Evolutionary conservation across 768 basidiomycete species (phyloP), one percentile per base, ranked within the genome.

Genomic region (Russula emetica): DNA sequence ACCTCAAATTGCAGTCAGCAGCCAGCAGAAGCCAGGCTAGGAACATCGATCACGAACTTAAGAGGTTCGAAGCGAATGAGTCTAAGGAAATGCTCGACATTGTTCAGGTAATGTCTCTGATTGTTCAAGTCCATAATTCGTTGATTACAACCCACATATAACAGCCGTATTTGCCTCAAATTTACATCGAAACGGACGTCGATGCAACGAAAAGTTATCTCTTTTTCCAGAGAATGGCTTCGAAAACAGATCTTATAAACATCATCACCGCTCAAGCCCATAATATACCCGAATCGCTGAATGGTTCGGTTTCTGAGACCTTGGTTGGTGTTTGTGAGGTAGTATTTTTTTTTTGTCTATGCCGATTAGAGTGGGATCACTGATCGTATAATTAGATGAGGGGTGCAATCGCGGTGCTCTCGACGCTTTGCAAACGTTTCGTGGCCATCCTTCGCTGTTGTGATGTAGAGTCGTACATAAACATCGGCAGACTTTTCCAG

Each of bases 251-350:
- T 67, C 80, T 97, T 49, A 86, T 98, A 74, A 92, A 88, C 70
- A 81, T 76, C 14, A 83, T 92, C 60, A 86, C 95, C 40, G 92
- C 88, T 1, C 87, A 92, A 66, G 83, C 85, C 18, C 90, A 98
- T 71, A 83, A 84, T 40, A 76, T 99, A 34, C 92, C 94, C 7
- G 92, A 93, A 44, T 85, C 91, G 4, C 83, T 98, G 26, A 90
- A 88, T 66, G 85, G 87, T 0, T 78, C 84, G 45, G 88, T 94
- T 0, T 88, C 92, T 0, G 95, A 97, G 58, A 82, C 80, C 1
- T 80, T 98, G 14, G 94, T 97, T n/a, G 92, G 92, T 20, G 85
- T 97, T 42, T 98, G 96, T 75, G 96, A 98, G 81, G 92, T 90
- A 65, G 34, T 30, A n/a, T 47, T 47, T 49, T 45, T 60, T 10